These are phyloP conservation scores for Macrophomina tecta DNA, from an alignment of 2,329 filamentous ascomycete genomes.

Conservation along the genomic window DNA sequence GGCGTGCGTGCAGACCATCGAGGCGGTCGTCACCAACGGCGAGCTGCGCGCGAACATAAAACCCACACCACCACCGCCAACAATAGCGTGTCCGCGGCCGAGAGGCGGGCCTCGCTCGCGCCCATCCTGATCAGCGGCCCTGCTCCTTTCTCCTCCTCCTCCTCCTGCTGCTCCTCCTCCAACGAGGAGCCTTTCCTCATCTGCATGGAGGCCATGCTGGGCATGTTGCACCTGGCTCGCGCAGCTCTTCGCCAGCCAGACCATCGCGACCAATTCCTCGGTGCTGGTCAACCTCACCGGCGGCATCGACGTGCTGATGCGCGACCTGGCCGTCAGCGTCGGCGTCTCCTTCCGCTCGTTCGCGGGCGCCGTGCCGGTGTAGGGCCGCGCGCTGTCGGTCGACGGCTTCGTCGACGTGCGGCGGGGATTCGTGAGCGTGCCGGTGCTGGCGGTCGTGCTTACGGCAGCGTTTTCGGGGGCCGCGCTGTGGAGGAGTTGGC, in stretches of 20 bases:
- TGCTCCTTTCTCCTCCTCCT: too few species aligned
- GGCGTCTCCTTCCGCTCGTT: constrained; percentile 44
- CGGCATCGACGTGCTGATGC: constrained; percentile 45
- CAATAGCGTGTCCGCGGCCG: constrained; percentile 14
- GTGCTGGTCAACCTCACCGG: constrained; percentile 31
- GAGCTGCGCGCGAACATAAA: constrained; percentile 24
- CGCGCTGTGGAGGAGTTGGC: constrained; percentile 36
- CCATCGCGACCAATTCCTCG: constrained; percentile 10
- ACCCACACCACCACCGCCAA: constrained; percentile 15
- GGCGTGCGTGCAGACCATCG: constrained; percentile 29
- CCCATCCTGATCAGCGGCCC: neutral
- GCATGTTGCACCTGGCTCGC: constrained; percentile 28
- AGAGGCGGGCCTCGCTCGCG: neutral
- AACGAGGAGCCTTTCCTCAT: constrained; percentile 18
- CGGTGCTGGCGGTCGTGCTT: constrained; percentile 40
- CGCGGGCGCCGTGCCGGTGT: constrained; percentile 35
- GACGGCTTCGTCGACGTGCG: constrained; percentile 45
- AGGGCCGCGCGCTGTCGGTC: constrained; percentile 36
- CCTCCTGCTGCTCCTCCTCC: neutral
- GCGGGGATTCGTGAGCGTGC: constrained; percentile 46
- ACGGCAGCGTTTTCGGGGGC: constrained; percentile 40
- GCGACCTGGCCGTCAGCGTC: constrained; percentile 44
- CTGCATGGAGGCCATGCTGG: constrained; percentile 28
- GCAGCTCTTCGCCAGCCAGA: constrained; percentile 27
- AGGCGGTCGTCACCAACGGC: constrained; percentile 27